Base-by-base conservation (phyloP, 345 rosid species). In the Murraya paniculata region DNA sequence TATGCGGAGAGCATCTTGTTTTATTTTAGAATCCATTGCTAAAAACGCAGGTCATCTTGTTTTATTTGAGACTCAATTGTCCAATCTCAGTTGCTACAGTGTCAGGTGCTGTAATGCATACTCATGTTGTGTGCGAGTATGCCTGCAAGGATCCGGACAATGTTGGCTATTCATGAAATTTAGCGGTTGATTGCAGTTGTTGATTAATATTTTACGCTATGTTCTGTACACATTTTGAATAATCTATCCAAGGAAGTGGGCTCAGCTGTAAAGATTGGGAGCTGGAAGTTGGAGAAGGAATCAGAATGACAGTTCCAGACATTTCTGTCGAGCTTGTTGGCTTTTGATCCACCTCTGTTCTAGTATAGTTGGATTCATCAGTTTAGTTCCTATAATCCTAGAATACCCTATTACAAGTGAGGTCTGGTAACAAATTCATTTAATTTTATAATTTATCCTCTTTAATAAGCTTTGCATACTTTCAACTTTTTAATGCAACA, bases 281-380 rank as follows among this genome's bases (percentile, higher is more conserved):
- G 69, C 81, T 96, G 82, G 97, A 96, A 83, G 94, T 94, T 77
- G 99, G 99, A 73, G 99, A 96, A 90, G 98, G 98, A 89, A 85
- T 92, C 81, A 45, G 50, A 45, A 45, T 14, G 5, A 45, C 50
- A 11, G 50, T 13, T 13, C 50, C 18, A 45, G 50, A 8, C 5
- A 10, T 0, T 59, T 59, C 4, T 25, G 2, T 27, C 31, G 4
- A 59, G 30, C 64, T 25, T n/a, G 31, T 5, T 25, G 64, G 66
- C n/a, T 53, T 28, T 28, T 62, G 36, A 28, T 28, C 16, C 66
- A 30, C 18, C 50, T 45, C 50, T 62, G 8, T 62, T 28, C 21
- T 11, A 0, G 31, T 6, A 64, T 45, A 18, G 6, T 30, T 3
- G n/a, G 16, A 11, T 64, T 18, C 19, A 7, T 64, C 68, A 31